phyloP scores from a whole-genome alignment of 2,329 filamentous ascomycete genomes.

The Exophiala phaeomuriformis region DNA sequence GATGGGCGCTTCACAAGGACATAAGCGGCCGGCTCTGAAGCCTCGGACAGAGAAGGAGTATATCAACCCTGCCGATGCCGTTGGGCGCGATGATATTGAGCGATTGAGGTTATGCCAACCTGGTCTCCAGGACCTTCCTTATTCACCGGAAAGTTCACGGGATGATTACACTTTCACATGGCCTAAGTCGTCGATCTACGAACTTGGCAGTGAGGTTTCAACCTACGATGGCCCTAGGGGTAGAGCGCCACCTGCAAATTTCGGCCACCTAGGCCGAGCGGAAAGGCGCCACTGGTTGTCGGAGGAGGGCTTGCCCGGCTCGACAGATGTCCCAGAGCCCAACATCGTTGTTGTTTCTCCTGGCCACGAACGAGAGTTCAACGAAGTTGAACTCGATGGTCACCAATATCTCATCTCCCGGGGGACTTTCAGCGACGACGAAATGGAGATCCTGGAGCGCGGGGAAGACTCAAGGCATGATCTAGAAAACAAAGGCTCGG shows the following conservation, averaged over 20 bases:
- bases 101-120: slow-evolving; percentile 16
- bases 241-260: slow-evolving; percentile 20
- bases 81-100: slow-evolving; percentile 27
- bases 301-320: slow-evolving; percentile 5
- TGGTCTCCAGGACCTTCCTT: slow-evolving; percentile 6
- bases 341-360: slow-evolving; percentile 23
- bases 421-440: slow-evolving; percentile 21
- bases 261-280: slow-evolving; percentile 16
- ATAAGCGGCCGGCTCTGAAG: slow-evolving; percentile 16
- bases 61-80: slow-evolving; percentile 26
- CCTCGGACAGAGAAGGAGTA: slow-evolving; percentile 20
- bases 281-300: slow-evolving; percentile 20
- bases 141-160: slow-evolving; percentile 26
- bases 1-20: neutral
- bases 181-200: slow-evolving; percentile 26
- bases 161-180: slow-evolving; percentile 27
- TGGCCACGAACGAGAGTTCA: slow-evolving; percentile 19
- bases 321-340: slow-evolving; percentile 20
- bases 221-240: slow-evolving; percentile 23
- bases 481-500: neutral
- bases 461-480: neutral
- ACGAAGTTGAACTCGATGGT: slow-evolving; percentile 24
- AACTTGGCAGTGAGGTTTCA: slow-evolving; percentile 24
- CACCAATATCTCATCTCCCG: slow-evolving; percentile 22
- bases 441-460: slow-evolving; percentile 20